Base-by-base conservation (phyloP, 352 stramenopile species). In the Pythium sukuiense region DNA sequence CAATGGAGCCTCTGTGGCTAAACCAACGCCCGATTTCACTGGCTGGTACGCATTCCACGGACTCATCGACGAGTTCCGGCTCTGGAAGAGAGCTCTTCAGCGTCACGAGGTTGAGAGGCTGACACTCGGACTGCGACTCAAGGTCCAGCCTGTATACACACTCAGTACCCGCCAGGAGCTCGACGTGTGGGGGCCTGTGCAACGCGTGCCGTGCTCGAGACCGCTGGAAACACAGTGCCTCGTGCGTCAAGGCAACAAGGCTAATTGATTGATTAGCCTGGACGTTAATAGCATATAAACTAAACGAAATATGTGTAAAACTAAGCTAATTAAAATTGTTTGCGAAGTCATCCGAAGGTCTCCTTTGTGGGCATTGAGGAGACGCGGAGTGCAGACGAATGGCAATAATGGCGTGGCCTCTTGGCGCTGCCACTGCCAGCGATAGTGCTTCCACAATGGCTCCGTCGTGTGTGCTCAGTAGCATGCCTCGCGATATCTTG, bases 21-120 rank as follows among this genome's bases (percentile, higher is more conserved):
- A 64, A 29, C 82, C 80, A 7, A 73, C 83, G 61, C 70, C 83
- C 1, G 73, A 81, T 6, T 92, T 89, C 43, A 61, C 61, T 2
- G 81, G 83, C 37, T 92, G 83, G 83, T 92, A 89, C 53, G 79
- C 77, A 39, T 92, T 90, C 48, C 85, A 73, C 30, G 83, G 83
- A 0, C 59, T 92, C 6, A 72, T 92, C 33, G 59, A 72, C 24
- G 65, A 67, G 48, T 72, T 67, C 29, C 65, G 65, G 12, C 24
- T 67, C 1, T 72, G 65, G 65, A 69, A 69, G 41, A 55, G 63
- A 18, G 63, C 55, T 45, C 55, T 69, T 0, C 35, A 61, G 20
- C 32, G 20, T 6, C 12, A 41, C 8, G 63, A 69, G 55, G 48
- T 63, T 43, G 55, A 63, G 18, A 5, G 14, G 30, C 50, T 70